A percentile compares a stretch with the other conserved stretches of the same genome.
phyloP scores from a whole-genome alignment of 768 basidiomycete species.

The Mycena pura region DNA sequence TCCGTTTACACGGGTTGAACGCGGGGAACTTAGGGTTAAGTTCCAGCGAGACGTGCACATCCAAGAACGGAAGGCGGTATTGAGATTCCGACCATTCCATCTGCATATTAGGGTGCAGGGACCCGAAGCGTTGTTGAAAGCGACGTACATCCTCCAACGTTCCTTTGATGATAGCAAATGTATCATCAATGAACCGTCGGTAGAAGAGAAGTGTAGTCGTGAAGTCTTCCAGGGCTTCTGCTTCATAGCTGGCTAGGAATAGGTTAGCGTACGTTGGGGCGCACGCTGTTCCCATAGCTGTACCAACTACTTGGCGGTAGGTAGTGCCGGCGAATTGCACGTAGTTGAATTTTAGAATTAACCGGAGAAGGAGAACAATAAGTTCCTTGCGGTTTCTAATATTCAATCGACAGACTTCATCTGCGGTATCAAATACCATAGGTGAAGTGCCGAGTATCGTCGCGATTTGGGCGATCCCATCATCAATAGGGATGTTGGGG shows the following conservation, averaged over 20 bases:
- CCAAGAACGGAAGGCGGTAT: too few relatives aligned
- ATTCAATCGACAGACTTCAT: not conserved
- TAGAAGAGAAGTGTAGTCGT: constrained; percentile 9
- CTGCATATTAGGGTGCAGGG: too few relatives aligned
- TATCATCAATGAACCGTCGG: constrained; percentile 25
- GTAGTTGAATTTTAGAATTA: constrained; percentile 23
- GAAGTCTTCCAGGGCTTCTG: constrained; percentile 2
- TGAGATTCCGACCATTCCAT: too few relatives aligned
- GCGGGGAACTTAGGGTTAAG: not conserved
- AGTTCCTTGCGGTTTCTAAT: constrained; percentile 18
- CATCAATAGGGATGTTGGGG: constrained; percentile 14
- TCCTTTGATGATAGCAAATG: too few relatives aligned
- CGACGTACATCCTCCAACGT: too few relatives aligned
- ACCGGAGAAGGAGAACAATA: constrained; percentile 13
- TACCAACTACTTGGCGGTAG: constrained; percentile 21
- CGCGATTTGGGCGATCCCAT: constrained; percentile 1
- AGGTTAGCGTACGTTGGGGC: not conserved
- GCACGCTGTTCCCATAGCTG: constrained; percentile 10
- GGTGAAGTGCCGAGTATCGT: constrained; percentile 6
- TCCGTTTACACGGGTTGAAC: not conserved
- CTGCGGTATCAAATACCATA: constrained; percentile 7
- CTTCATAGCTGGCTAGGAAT: constrained; percentile 2
- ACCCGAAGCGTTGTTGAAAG: too few relatives aligned
- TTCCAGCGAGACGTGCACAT: too few relatives aligned
- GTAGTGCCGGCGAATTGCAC: constrained; percentile 15